Base-by-base conservation (phyloP, 192 early-diverging fungal genomes). In the Mortierella claussenii region DNA sequence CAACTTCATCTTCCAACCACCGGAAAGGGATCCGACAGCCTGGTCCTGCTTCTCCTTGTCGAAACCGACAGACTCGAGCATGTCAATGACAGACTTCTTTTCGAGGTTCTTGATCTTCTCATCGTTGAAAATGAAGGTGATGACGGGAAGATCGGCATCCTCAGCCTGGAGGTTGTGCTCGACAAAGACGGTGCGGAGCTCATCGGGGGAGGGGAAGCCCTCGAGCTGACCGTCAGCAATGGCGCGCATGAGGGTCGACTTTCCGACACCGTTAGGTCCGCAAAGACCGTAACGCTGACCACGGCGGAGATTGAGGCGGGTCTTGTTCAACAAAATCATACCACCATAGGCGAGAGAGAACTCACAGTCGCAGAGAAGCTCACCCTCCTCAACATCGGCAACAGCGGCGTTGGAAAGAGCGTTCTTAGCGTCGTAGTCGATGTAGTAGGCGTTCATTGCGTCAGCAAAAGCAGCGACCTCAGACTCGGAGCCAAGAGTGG, bases 1-100 rank as follows among this genome's bases (percentile, higher is more conserved):
- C 47, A 93, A 83, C 89, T 93, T 93, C 93, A 95, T 95, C 82
- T 92, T 91, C 92, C 92, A 95, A 76, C 92, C 92, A 83, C 92
- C 92, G 68, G 89, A 90, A 21, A 95, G 89, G 45, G 86, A 82
- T 68, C 88, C 89, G 80, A 94, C 89, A 58, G 88, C 67, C 76
- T 90, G 85, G 34, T 80, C 80, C 60, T 82, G 83, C 62, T 89
- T 82, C 79, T 80, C 80, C 50, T 82, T 74, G 50, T 88, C 89
- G 83, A 94, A 94, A 46, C 90, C 90, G 69, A 91, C 85, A 46
- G 80, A 78, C 51, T 70, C 66, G 37, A 94, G 82, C 68, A 83
- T 79, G 32, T 69, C 61, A 49, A 60, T 64, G 48, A 85, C 85
- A 30, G 73, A 70, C 10, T 65, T 65, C 43, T 59, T 78, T 26